Percentiles rank a stretch among this genome's conserved stretches.
phyloP scores from a whole-genome alignment of 345 rosid species.

The Geranium brycei region DNA sequence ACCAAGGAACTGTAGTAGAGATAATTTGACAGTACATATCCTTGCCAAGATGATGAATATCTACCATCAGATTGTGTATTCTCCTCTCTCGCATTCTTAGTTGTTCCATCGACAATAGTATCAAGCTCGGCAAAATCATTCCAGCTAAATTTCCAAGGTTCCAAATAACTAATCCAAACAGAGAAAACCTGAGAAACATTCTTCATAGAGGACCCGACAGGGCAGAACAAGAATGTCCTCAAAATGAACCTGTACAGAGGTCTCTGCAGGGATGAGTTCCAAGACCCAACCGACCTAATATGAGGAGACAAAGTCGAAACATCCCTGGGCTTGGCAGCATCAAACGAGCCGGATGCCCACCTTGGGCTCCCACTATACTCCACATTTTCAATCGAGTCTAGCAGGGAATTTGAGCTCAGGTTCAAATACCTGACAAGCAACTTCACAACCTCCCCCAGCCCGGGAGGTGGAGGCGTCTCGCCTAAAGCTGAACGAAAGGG shows the following conservation, averaged over 20 bases:
- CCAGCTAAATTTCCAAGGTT: constrained; percentile 59
- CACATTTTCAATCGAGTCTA: constrained; percentile 22
- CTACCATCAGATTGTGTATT: constrained; percentile 22
- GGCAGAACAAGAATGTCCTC: constrained; percentile 75
- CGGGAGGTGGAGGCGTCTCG: constrained; percentile 60
- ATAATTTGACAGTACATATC: constrained; percentile 70
- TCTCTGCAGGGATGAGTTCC: constrained; percentile 65
- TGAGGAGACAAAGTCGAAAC: constrained; percentile 18
- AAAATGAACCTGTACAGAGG: constrained; percentile 65
- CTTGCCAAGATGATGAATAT: constrained; percentile 55
- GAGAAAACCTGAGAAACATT: constrained; percentile 73
- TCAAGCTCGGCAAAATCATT: constrained; percentile 58
- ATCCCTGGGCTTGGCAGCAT: constrained; percentile 24
- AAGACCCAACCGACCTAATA: constrained; percentile 32
- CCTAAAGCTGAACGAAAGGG: constrained; percentile 39
- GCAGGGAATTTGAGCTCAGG: constrained; percentile 34
- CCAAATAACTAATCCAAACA: constrained; percentile 66
- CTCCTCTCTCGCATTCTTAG: constrained; percentile 30
- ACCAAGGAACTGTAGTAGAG: constrained; percentile 77
- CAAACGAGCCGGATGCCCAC: constrained; percentile 28
- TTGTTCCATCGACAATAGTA: constrained; percentile 26
- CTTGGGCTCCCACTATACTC: constrained; percentile 30
- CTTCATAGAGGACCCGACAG: constrained; percentile 58
- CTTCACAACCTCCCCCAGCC: constrained; percentile 68
- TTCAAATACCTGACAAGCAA: constrained; percentile 72